phyloP scores from a whole-genome alignment of 371 early-diverging fungal genomes.

The Mucor racemosus region DNA sequence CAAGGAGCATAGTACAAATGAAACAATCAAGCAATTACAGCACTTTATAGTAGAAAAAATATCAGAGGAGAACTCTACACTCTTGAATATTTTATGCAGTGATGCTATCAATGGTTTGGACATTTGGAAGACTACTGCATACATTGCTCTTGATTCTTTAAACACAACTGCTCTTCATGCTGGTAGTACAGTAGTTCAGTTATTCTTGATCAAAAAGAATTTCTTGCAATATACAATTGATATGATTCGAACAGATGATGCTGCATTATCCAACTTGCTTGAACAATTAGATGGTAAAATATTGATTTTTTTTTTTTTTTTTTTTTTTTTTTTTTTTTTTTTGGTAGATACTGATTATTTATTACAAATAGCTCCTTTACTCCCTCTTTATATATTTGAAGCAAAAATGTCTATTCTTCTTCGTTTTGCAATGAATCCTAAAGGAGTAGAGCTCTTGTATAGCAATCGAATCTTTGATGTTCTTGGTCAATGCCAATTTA shows the following conservation, averaged over 20 bases:
- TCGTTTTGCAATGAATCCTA: constrained; percentile 71
- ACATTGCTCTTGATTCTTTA: constrained; percentile 75
- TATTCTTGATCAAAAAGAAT: constrained; percentile 70
- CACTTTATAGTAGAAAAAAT: constrained; percentile 42
- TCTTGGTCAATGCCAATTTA: constrained; percentile 74
- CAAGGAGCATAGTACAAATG: constrained; percentile 14
- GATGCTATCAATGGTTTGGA: constrained; percentile 85
- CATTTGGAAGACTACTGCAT: constrained; percentile 88
- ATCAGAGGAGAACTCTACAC: constrained; percentile 61
- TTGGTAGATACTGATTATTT: background rate
- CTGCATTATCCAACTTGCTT: constrained; percentile 61
- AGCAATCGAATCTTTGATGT: constrained; percentile 80
- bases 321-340: too few species aligned
- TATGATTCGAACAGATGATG: constrained; percentile 71
- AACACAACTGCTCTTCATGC: constrained; percentile 58
- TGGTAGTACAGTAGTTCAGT: constrained; percentile 59
- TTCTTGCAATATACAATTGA: constrained; percentile 69
- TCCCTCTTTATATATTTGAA: constrained; percentile 76
- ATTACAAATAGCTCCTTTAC: constrained; percentile 45
- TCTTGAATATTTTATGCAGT: constrained; percentile 72
- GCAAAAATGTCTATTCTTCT: constrained; percentile 84
- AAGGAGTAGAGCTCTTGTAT: constrained; percentile 79
- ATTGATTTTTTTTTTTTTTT: too few species aligned
- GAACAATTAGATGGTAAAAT: constrained; percentile 59
- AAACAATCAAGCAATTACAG: constrained; percentile 25